phyloP scores from a whole-genome alignment of 208 protist species.

The Strigomonas galati region DNA sequence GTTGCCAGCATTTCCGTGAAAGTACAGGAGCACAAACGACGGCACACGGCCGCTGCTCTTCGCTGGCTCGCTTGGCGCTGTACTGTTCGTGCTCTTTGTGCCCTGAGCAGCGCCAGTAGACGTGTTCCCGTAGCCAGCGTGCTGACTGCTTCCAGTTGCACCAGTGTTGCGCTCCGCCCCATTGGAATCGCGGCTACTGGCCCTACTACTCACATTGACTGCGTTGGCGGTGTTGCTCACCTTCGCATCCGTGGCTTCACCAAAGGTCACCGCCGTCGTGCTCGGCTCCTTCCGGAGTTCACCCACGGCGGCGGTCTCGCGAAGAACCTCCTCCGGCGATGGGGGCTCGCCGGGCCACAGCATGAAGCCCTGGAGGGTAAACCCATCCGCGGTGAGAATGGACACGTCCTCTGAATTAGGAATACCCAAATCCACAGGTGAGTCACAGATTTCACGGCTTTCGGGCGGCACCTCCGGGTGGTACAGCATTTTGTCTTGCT shows the following conservation, averaged over 20 bases:
- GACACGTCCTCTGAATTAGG: constrained; percentile 53
- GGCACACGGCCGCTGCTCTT: constrained; percentile 9
- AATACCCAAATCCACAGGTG: constrained; percentile 47
- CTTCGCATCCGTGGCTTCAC: neutral
- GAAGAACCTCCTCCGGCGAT: neutral
- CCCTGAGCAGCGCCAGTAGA: neutral
- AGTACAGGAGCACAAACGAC: constrained; percentile 79
- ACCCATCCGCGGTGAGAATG: constrained; percentile 63
- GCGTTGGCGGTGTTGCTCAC: neutral
- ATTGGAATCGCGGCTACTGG: too few relatives aligned
- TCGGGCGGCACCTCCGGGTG: constrained; percentile 54
- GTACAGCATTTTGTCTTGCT: constrained; percentile 71
- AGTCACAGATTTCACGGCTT: constrained; percentile 53
- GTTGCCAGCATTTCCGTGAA: constrained; percentile 92
- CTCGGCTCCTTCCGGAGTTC: neutral
- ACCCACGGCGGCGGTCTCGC: neutral
- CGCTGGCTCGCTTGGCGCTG: neutral
- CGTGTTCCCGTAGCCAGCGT: too few relatives aligned
- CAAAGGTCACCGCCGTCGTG: constrained; percentile 2
- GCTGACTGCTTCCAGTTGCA: too few relatives aligned
- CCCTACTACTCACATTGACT: too few relatives aligned
- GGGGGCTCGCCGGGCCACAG: constrained; percentile 52
- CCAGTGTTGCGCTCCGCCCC: neutral
- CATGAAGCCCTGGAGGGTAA: constrained; percentile 69
- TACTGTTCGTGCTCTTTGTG: neutral